Evolutionary conservation across 306 rosid genomes (phyloP).

Genomic region (Arachis hypogaea): DNA sequence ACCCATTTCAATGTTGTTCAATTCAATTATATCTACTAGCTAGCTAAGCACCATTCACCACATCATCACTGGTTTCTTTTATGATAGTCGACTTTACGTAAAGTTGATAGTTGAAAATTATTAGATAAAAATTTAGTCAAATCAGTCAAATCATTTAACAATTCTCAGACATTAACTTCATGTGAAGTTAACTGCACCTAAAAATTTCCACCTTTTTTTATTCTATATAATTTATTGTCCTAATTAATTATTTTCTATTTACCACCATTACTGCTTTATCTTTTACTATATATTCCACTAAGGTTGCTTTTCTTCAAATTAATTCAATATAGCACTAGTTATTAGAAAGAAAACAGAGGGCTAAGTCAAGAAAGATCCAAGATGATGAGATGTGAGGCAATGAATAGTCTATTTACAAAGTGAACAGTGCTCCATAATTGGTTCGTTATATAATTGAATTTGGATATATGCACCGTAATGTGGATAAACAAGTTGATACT

Average conservation of each 20-base stretch:
- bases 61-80: no score
- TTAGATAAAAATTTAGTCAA: no score
- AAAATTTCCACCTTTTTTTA: no score
- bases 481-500: constrained; percentile 8
- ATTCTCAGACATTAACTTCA: no score
- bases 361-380: constrained; percentile 5
- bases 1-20: neutral
- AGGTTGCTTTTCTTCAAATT: neutral
- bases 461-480: constrained; percentile 20
- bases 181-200: no score
- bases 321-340: neutral
- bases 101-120: no score
- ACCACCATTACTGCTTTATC: neutral
- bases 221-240: no score
- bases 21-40: neutral
- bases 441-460: no score
- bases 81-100: no score
- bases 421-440: no score
- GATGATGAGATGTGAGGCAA: neutral
- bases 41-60: no score
- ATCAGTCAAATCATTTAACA: no score
- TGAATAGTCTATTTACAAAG: neutral
- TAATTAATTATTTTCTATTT: neutral
- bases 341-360: constrained; percentile 3
- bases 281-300: neutral